phyloP scores from a whole-genome alignment of 306 rosid genomes.

The Alnus glutinosa region DNA sequence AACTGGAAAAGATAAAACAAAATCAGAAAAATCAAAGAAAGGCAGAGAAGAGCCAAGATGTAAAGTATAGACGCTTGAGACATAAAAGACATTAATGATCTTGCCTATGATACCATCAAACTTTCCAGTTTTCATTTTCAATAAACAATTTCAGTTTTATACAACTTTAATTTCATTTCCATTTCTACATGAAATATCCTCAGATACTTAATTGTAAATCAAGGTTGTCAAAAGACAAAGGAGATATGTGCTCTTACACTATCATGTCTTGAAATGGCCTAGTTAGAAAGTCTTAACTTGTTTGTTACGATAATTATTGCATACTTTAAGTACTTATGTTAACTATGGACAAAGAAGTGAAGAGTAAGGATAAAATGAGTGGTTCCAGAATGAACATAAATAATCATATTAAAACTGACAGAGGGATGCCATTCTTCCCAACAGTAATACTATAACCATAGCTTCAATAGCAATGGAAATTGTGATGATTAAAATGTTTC shows the following conservation, averaged over 20 bases:
- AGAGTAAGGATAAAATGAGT: neutral
- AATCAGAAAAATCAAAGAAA: neutral
- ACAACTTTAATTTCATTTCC: neutral
- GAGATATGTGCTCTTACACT: neutral
- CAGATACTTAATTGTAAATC: neutral
- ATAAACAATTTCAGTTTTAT: neutral
- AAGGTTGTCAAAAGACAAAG: neutral
- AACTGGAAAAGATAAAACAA: neutral
- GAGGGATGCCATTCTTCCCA: neutral
- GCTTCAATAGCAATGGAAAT: neutral
- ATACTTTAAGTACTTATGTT: neutral
- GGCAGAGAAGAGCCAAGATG: neutral
- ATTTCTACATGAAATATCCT: neutral
- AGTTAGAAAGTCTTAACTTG: neutral
- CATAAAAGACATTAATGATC: neutral
- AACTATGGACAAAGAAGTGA: neutral
- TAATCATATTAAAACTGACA: neutral
- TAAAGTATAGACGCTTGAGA: neutral
- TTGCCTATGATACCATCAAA: neutral
- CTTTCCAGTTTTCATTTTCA: neutral
- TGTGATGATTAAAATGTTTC: neutral
- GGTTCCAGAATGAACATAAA: neutral
- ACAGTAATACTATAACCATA: neutral
- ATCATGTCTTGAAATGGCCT: neutral
- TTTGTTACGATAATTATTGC: neutral